phyloP scores from a whole-genome alignment of 1,284 basidiomycete genomes.

The Leccinum variabile region DNA sequence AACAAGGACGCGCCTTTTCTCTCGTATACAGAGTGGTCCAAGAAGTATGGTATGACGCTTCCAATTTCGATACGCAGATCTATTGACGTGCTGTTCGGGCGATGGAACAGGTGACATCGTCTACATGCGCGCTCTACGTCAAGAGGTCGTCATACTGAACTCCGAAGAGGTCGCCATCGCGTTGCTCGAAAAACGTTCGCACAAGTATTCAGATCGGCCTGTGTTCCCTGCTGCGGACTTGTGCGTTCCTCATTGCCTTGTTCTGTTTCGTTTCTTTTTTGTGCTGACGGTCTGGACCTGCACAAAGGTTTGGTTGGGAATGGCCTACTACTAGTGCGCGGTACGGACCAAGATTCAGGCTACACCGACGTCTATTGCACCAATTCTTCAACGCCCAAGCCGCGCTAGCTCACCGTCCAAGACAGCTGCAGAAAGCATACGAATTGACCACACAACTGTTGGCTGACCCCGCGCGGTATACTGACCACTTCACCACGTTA shows the following conservation, averaged over 20 bases:
- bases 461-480: neutral
- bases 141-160: neutral
- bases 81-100: neutral
- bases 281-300: neutral
- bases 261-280: neutral
- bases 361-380: too few relatives aligned
- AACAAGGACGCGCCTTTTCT: neutral
- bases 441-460: neutral
- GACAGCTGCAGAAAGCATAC: neutral
- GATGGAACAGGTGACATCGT: neutral
- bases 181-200: neutral
- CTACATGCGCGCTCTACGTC: neutral
- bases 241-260: neutral
- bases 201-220: neutral
- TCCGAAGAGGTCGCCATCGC: neutral
- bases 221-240: neutral
- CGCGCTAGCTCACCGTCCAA: neutral
- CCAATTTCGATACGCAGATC: neutral
- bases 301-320: neutral
- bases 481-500: neutral
- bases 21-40: neutral
- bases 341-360: too few relatives aligned
- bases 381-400: too few relatives aligned
- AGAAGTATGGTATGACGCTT: neutral
- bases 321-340: neutral